phyloP scores from a whole-genome alignment of 164 flowering plant species.

The Berberis thunbergii region DNA sequence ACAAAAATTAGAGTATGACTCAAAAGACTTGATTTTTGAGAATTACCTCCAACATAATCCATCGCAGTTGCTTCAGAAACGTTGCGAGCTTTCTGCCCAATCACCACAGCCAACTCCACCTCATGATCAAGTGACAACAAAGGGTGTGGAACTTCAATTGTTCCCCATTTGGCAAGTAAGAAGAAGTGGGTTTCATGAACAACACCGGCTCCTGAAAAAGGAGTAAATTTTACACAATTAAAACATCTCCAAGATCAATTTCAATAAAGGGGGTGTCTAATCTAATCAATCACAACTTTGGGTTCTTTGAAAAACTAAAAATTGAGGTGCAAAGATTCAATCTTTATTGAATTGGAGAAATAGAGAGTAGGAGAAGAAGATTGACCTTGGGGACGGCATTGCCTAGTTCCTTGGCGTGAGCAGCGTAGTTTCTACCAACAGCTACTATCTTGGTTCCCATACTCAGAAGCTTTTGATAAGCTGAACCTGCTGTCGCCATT shows the following conservation, averaged over 20 bases:
- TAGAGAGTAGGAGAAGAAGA: not conserved
- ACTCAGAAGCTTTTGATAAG: slow-evolving; percentile 37
- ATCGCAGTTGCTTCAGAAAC: slow-evolving; percentile 71
- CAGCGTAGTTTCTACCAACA: slow-evolving; percentile 97
- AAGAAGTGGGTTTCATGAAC: slow-evolving; percentile 92
- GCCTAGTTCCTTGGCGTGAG: slow-evolving; percentile 98
- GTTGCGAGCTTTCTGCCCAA: slow-evolving; percentile 73
- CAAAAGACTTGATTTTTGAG: not conserved
- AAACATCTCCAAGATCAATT: not conserved
- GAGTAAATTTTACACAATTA: not conserved
- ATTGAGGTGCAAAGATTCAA: not conserved
- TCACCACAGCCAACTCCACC: slow-evolving; percentile 89
- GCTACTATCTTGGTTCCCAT: slow-evolving; percentile 86
- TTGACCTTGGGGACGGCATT: slow-evolving; percentile 90
- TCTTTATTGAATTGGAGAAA: not conserved
- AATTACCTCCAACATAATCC: slow-evolving; percentile 83
- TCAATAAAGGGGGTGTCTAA: too few relatives aligned
- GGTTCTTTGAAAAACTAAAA: too few relatives aligned
- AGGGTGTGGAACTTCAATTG: slow-evolving; percentile 74
- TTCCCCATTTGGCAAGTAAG: slow-evolving; percentile 85
- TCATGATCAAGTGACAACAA: slow-evolving; percentile 67
- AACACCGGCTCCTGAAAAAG: slow-evolving; percentile 74
- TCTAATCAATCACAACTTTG: too few relatives aligned
- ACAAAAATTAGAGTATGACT: not conserved
- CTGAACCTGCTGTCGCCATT: slow-evolving; percentile 21